Base-by-base conservation (phyloP, 345 rosid species). In the Erodium maritimum region DNA sequence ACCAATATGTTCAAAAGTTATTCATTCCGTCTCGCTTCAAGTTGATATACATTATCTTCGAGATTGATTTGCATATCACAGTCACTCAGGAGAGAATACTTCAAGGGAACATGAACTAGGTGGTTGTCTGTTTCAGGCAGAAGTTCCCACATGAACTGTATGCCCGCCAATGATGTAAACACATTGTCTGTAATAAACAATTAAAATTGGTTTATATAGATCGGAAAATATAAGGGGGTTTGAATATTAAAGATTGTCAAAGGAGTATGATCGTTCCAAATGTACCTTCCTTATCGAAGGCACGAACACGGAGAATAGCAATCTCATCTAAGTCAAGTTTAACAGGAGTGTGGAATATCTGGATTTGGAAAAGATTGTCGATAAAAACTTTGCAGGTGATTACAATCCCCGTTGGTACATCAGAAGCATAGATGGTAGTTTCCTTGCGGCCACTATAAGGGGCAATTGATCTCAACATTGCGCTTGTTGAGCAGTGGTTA, bases 371-470 rank as follows among this genome's bases (percentile, higher is more conserved):
- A 70, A 91, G 78, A 53, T 70, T 88, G 72, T 91, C 97, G 67
- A 91, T 86, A 57, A 91, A 91, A 57, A 91, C 96, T 69, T 88
- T 91, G 85, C 98, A 91, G 53, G 95, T 96, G 71, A 91, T 84
- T 62, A 91, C 90, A 70, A 73, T 75, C 67, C 96, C 98, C 0
- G 91, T 84, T 48, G 73, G 68, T 23, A 72, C 62, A 67, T 91
- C 98, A 62, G 90, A 79, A 57, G 98, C 96, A 73, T 88, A 91
- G 65, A 91, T 84, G 1, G 98, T 91, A 29, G 96, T 91, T 69
- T 91, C 98, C 68, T 86, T 88, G 65, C 95, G 79, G 37, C 95
- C 95, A 57, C 65, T 77, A 55, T 80, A 91, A 0, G 81, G 75
- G 0, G 93, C 83, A 77, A 86, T 81, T 17, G 98, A 91, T 65